Evolutionary conservation across 2,329 filamentous ascomycete species (phyloP), one percentile per base, ranked within the genome.

Genomic region (Fusarium hostae): DNA sequence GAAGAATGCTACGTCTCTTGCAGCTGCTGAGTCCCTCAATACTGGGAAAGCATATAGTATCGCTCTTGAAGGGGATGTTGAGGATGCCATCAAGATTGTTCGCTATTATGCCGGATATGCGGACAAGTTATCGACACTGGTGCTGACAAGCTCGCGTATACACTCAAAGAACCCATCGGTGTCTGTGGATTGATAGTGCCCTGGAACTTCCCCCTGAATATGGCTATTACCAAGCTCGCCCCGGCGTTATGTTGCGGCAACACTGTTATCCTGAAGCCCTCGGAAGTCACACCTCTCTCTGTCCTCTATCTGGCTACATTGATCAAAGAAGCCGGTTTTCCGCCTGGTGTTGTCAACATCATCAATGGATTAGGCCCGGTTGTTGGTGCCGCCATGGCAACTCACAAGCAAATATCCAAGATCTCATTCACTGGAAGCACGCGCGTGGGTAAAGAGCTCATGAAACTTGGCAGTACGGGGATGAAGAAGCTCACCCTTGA

Each of bases 401-500:
- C 26, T 47, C 44, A 47, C 44, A 47, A 16, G 44, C 26, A 47
- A 30, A 47, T 47, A 30, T n/a, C 20, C n/a, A 11, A 47, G 26
- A 28, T 30, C 10, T 28, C 44, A n/a, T 20, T 45, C 20, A 47
- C 26, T 30, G 26, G 44, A 8, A 44, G 24, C 24, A 26, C 43
- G 11, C 11, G 43, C 8, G 24, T 26, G 26, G 43, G 16, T 26
- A 44, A 44, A 5, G 24, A 20, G 24, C 43, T 44, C 43, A 45
- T 45, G 43, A 45, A 45, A 26, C 43, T 20, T 20, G 11, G 43
- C 18, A 44, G 43, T 26, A 26, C 9, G 12, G 13, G 11, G 9
- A 30, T 62, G 24, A 57, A 48, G 39, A 62, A 62, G 9, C n/a
- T 62, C 20, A 57, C 51, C 9, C 41, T 57, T 12, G 59, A 48